These are phyloP conservation scores for Plasmodium billcollinsi DNA, from an alignment of 169 alveolate species.

Conservation along the genomic window DNA sequence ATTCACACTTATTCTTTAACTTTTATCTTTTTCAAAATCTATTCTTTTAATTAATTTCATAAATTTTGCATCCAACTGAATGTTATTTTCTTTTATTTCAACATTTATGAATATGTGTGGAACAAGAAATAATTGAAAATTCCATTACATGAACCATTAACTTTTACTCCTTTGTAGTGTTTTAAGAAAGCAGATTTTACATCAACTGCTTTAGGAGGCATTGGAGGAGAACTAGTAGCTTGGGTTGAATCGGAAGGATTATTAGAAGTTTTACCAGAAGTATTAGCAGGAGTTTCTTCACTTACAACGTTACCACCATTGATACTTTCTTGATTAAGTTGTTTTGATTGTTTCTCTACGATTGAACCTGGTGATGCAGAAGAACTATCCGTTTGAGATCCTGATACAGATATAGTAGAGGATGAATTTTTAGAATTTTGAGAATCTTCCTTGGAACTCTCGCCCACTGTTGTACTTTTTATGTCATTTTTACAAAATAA, in stretches of 20 bases:
- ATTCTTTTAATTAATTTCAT: too few relatives aligned
- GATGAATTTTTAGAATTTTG: background rate
- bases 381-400: too few relatives aligned
- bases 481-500: too few relatives aligned
- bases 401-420: too few relatives aligned
- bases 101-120: constrained; percentile 22
- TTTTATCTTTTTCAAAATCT: background rate
- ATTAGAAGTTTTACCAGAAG: too few relatives aligned
- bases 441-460: background rate
- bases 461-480: constrained; percentile 41
- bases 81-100: background rate
- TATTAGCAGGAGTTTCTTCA: too few relatives aligned
- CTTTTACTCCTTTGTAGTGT: constrained; percentile 29
- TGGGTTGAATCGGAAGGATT: too few relatives aligned
- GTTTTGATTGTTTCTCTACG: too few relatives aligned
- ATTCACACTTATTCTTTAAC: constrained; percentile 4
- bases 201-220: background rate
- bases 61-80: background rate
- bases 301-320: too few relatives aligned
- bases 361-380: too few relatives aligned
- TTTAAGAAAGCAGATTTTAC: constrained; percentile 48
- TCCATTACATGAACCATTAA: constrained; percentile 31
- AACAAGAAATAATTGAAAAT: constrained; percentile 14
- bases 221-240: too few relatives aligned
- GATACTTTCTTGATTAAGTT: too few relatives aligned